Base-by-base conservation (phyloP, 441 rosid genomes). In the Macaranga tanarius region DNA sequence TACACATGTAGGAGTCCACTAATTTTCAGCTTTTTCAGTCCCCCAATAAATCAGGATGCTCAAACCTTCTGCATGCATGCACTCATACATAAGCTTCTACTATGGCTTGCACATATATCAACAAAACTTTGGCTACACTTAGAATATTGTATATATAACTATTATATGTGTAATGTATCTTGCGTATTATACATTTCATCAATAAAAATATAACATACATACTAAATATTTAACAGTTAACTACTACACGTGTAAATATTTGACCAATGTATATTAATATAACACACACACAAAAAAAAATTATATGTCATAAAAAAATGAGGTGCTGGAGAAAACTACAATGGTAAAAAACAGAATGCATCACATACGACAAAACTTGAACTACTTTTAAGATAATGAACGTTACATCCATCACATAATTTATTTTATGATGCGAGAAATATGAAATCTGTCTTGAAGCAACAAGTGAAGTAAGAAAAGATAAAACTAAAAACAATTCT, bases 1-100 rank as follows among this genome's bases (percentile, higher is more conserved):
- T 3, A 28, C 3, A 3, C 3, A 4, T 40, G 50, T 40, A 17
- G n/a, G 40, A 62, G 38, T 61, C 23, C 65, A 20, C 67, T 20
- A 44, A 4, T 47, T 34, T 42, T 47, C 6, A 23, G 55, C 40
- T 45, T 45, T n/a, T 22, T 64, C 31, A 38, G 25, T 9, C 50
- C 11, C 16, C 17, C n/a, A 28, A 45, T 62, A 62, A 62, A 38
- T 17, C 47, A 3, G 25, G 47, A 26, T 62, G 51, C 54, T 2
- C 22, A 19, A 38, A 19, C 19, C 47, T 22, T 25, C 20, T 65
- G 40, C 69, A 65, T 65, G 69, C 69, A 65, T 47, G 52, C 67
- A 44, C n/a, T n/a, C 54, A 12, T 16, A 7, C 6, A 34, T 15
- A 12, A 3, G 66, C 25, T n/a, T 4, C 66, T 19, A 62, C 2